Evolutionary conservation across 306 rosid species (phyloP).

Genomic region (Cyamopsis tetragonoloba): DNA sequence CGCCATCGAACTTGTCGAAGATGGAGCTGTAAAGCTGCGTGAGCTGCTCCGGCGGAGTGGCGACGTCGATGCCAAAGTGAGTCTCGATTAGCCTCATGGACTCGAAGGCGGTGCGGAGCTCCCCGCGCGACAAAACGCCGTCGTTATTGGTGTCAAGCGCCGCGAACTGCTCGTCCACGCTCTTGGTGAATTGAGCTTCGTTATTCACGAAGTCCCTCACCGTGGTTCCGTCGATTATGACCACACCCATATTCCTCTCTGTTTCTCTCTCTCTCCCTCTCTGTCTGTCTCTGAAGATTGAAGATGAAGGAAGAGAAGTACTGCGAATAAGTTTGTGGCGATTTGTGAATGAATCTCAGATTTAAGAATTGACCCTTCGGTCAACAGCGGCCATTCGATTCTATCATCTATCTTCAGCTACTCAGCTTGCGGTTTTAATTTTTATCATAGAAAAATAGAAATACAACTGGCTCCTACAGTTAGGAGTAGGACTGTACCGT

Average conservation of each 20-base stretch:
- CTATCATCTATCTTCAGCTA: too few relatives aligned
- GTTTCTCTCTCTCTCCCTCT: neutral
- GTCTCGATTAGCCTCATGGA: constrained; percentile 67
- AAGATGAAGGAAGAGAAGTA: neutral
- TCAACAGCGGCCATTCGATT: too few relatives aligned
- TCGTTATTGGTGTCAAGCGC: constrained; percentile 68
- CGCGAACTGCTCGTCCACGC: constrained; percentile 55
- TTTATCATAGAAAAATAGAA: too few relatives aligned
- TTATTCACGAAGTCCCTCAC: constrained; percentile 67
- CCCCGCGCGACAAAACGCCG: constrained; percentile 74
- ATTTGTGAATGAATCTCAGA: too few relatives aligned
- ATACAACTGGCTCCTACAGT: too few relatives aligned
- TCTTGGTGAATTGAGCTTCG: constrained; percentile 45
- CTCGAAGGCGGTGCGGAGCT: constrained; percentile 79
- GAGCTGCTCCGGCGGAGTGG: constrained; percentile 61
- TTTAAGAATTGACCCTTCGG: too few relatives aligned
- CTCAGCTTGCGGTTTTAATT: too few relatives aligned
- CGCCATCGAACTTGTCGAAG: constrained; percentile 67
- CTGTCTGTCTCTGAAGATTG: neutral
- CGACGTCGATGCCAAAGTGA: constrained; percentile 76
- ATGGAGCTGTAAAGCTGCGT: constrained; percentile 65
- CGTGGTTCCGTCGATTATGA: constrained; percentile 75
- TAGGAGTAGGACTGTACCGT: too few relatives aligned
- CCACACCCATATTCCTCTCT: constrained; percentile 52
- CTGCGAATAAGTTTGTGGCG: neutral